These are phyloP conservation scores for Hypoxylon sp. DNA, from an alignment of 2,329 filamentous ascomycete genomes.

Conservation along the genomic window DNA sequence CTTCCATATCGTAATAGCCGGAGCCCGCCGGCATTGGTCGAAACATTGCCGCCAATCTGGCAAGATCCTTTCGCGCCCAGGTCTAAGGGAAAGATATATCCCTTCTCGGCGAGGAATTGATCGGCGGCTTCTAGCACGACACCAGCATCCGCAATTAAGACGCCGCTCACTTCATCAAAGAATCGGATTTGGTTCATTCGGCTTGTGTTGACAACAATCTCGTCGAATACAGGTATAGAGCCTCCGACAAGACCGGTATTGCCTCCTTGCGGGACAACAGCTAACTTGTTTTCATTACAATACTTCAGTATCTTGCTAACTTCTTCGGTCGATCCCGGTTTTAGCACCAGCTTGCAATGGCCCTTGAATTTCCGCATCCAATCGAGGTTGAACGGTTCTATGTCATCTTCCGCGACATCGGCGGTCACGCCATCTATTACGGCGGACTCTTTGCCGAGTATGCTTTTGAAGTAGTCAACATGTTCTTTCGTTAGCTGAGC, in stretches of 20 bases:
- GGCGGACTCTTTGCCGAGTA: slow-evolving; percentile 85
- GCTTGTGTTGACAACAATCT: slow-evolving; percentile 92
- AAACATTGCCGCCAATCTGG: slow-evolving; percentile 94
- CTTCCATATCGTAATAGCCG: slow-evolving; percentile 93
- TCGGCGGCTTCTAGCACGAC: slow-evolving; percentile 92
- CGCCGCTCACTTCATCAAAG: slow-evolving; percentile 93
- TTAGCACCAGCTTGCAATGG: slow-evolving; percentile 87
- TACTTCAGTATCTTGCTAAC: slow-evolving; percentile 93
- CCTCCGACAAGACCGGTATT: slow-evolving; percentile 97
- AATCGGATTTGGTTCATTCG: slow-evolving; percentile 93
- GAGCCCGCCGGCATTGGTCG: slow-evolving; percentile 94
- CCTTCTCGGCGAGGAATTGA: slow-evolving; percentile 83
- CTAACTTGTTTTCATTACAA: slow-evolving; percentile 93
- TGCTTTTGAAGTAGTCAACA: slow-evolving; percentile 83
- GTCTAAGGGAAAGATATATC: slow-evolving; percentile 94
- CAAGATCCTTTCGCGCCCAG: slow-evolving; percentile 98
- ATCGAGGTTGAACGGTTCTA: slow-evolving; percentile 94
- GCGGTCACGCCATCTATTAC: slow-evolving; percentile 86
- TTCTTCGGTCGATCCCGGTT: slow-evolving; percentile 86
- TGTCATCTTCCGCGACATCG: slow-evolving; percentile 79
- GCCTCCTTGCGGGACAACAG: slow-evolving; percentile 96
- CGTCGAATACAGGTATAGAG: slow-evolving; percentile 96
- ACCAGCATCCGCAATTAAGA: slow-evolving; percentile 90
- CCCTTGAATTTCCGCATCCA: slow-evolving; percentile 99
- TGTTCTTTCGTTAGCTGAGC: slow-evolving; percentile 81